Evolutionary conservation across 192 early-diverging fungal genomes (phyloP).

Genomic region (Podila epigama): DNA sequence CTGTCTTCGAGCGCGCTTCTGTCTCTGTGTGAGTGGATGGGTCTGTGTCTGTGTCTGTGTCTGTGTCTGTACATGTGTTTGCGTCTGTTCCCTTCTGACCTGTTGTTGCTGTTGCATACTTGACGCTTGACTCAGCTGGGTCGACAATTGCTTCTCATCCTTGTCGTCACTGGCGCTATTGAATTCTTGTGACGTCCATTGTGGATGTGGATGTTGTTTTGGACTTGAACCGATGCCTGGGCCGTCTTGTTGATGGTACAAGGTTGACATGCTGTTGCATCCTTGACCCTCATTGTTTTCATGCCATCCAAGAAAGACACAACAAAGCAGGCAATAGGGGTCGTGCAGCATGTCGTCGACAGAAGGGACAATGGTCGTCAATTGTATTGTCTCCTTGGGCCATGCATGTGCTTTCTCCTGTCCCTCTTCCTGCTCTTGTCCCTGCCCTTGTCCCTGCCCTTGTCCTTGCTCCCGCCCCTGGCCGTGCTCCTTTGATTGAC

Average conservation of each 20-base stretch:
- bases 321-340: constrained; percentile 1
- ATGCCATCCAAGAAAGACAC: not conserved
- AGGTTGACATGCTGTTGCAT: too few relatives aligned
- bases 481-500: too few relatives aligned
- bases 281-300: too few relatives aligned
- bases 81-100: not conserved
- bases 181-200: not conserved
- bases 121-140: too few relatives aligned
- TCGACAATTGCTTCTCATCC: not conserved
- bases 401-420: not conserved
- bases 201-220: not conserved
- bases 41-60: not conserved
- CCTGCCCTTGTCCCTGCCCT: too few relatives aligned
- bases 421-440: too few relatives aligned
- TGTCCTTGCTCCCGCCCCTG: too few relatives aligned
- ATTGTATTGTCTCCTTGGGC: not conserved
- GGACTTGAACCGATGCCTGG: too few relatives aligned
- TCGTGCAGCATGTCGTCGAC: not conserved
- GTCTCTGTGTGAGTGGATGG: too few relatives aligned
- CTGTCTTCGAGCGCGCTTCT: not conserved
- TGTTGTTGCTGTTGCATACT: not conserved
- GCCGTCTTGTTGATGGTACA: not conserved
- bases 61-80: not conserved
- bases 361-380: not conserved
- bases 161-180: not conserved